Evolutionary conservation across 441 rosid genomes (phyloP).

Genomic region (Populus hybrid): DNA sequence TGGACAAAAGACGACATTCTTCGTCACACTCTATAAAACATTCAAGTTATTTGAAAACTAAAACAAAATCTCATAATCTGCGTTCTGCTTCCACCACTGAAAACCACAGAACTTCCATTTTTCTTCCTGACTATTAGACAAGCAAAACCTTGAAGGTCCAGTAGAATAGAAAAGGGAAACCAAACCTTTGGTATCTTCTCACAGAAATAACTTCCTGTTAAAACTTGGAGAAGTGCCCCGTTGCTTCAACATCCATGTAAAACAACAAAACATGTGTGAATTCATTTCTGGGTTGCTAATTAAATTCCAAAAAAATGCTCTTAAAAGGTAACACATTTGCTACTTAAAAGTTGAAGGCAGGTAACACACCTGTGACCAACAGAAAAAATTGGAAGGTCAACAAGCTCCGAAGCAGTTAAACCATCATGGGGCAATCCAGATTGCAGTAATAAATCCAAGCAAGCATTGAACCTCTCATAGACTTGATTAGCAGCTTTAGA

Average conservation of each 20-base stretch:
- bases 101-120: constrained; percentile 7
- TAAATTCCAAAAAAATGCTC: background rate
- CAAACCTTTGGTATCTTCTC: constrained; percentile 91
- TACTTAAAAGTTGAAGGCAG: background rate
- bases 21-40: constrained; percentile 42
- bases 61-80: constrained; percentile 19
- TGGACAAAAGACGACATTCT: constrained; percentile 47
- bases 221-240: constrained; percentile 90
- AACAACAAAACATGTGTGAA: background rate
- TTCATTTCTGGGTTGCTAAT: background rate
- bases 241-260: constrained; percentile 49
- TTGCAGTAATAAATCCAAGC: constrained; percentile 52
- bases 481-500: constrained; percentile 69
- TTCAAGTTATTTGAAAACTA: constrained; percentile 23
- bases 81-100: constrained; percentile 18
- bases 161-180: constrained; percentile 6
- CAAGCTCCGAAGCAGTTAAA: constrained; percentile 56
- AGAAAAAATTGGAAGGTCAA: constrained; percentile 65
- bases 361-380: constrained; percentile 81
- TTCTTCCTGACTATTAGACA: constrained; percentile 5
- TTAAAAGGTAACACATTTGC: background rate
- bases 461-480: constrained; percentile 67
- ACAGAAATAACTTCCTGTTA: constrained; percentile 79
- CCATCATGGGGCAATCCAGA: constrained; percentile 59
- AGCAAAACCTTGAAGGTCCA: constrained; percentile 9